Evolutionary conservation across 2,329 filamentous ascomycete genomes (phyloP).

Genomic region (Eutypella sp.): DNA sequence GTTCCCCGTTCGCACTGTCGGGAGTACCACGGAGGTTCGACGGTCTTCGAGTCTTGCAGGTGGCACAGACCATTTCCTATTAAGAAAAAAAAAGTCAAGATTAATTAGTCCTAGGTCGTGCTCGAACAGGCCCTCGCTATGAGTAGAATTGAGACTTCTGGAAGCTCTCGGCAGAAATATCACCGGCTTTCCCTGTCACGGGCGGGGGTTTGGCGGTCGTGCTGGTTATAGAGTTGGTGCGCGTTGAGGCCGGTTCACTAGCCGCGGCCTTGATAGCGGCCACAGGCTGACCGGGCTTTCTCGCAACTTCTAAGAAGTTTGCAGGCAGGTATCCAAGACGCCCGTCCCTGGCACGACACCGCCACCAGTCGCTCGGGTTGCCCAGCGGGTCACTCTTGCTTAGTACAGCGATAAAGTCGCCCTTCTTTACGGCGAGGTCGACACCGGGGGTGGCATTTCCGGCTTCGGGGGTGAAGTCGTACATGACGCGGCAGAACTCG

Average conservation of each 20-base stretch:
- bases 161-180: conserved; percentile 50
- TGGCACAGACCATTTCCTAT: too few species aligned
- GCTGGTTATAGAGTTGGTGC: conserved; percentile 48
- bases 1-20: too few species aligned
- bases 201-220: conserved; percentile 26
- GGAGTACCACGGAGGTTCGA: too few species aligned
- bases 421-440: conserved; percentile 88
- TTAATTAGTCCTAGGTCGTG: too few species aligned
- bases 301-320: conserved; percentile 78
- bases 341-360: conserved; percentile 84
- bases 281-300: conserved; percentile 45
- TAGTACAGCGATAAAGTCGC: conserved; percentile 90
- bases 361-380: conserved; percentile 95
- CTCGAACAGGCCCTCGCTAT: conserved; percentile 21
- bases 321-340: conserved; percentile 87
- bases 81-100: too few species aligned
- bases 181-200: conserved; percentile 45
- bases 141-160: conserved; percentile 57
- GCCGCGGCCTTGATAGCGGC: conserved; percentile 48
- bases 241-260: conserved; percentile 36
- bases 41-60: too few species aligned
- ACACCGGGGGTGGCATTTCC: conserved; percentile 61
- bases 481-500: conserved; percentile 91
- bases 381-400: conserved; percentile 90
- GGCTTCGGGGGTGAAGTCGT: conserved; percentile 84